These are phyloP conservation scores for Trichoderma cornu-damae DNA, from an alignment of 2,329 filamentous ascomycete genomes.

Conservation along the genomic window DNA sequence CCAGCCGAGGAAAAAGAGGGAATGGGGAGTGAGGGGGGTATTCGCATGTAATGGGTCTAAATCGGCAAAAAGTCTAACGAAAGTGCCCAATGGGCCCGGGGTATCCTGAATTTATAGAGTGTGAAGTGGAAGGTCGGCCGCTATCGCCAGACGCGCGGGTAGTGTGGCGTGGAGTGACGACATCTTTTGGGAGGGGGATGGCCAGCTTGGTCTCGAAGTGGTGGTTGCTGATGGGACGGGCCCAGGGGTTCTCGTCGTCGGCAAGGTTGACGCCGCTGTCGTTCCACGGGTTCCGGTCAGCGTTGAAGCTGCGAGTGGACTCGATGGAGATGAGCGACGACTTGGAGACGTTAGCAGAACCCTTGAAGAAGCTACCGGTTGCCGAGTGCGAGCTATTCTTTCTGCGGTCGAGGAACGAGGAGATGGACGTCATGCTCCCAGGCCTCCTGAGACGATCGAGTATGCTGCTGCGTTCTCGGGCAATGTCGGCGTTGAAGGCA, in stretches of 20 bases:
- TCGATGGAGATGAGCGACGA: slow-evolving; percentile 94
- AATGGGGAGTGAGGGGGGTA: no score
- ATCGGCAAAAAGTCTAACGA: slow-evolving; percentile 61
- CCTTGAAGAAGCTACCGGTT: slow-evolving; percentile 83
- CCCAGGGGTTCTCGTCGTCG: slow-evolving; percentile 74
- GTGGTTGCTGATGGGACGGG: slow-evolving; percentile 61
- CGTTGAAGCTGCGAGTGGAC: slow-evolving; percentile 82
- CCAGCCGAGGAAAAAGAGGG: no score
- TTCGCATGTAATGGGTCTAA: slow-evolving; percentile 48
- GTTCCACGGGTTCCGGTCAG: slow-evolving; percentile 96
- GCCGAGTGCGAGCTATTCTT: slow-evolving; percentile 89
- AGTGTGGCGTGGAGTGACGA: slow-evolving; percentile 75
- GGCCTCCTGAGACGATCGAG: slow-evolving; percentile 93
- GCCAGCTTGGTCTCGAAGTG: slow-evolving; percentile 59
- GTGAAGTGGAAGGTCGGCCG: slow-evolving; percentile 87
- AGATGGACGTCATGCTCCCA: slow-evolving; percentile 88
- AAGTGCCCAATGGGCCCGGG: slow-evolving; percentile 85
- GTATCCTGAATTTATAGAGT: slow-evolving; percentile 95
- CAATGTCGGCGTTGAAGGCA: slow-evolving; percentile 75
- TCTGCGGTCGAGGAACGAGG: slow-evolving; percentile 90
- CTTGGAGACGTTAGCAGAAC: slow-evolving; percentile 84
- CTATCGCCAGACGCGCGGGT: slow-evolving; percentile 83
- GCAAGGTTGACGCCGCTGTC: slow-evolving; percentile 92
- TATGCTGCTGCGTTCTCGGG: slow-evolving; percentile 73
- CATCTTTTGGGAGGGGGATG: slow-evolving; percentile 69